phyloP scores from a whole-genome alignment of 306 rosid species.

The Glycyrrhiza uralensis region DNA sequence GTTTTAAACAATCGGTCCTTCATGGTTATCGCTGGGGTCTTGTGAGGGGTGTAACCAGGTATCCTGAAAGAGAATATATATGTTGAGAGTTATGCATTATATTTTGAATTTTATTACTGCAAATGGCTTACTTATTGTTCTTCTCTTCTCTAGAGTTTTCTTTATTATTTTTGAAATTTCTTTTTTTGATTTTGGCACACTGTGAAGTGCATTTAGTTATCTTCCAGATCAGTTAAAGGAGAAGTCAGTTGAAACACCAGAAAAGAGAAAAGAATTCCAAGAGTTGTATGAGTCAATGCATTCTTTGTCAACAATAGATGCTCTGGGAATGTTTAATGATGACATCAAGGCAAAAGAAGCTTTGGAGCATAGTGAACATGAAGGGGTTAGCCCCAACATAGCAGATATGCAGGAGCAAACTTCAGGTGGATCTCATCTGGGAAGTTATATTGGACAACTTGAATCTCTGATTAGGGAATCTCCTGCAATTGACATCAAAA shows the following conservation, averaged over 20 bases:
- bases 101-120: not conserved
- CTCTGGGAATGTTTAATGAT: conserved; percentile 50
- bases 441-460: conserved; percentile 42
- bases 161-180: not conserved
- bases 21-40: conserved; percentile 65
- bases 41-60: conserved; percentile 84
- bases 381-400: conserved; percentile 23
- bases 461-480: conserved; percentile 40
- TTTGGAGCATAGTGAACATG: conserved; percentile 23
- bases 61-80: not conserved
- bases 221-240: conserved; percentile 64
- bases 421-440: conserved; percentile 26
- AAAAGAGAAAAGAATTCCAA: conserved; percentile 48
- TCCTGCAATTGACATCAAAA: conserved; percentile 38
- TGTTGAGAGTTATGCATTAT: not conserved
- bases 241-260: conserved; percentile 44
- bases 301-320: conserved; percentile 59
- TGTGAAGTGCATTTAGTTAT: conserved; percentile 57
- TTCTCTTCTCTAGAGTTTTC: not conserved
- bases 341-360: conserved; percentile 36
- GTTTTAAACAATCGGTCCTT: conserved; percentile 64
- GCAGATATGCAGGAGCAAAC: conserved; percentile 32
- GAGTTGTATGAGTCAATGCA: conserved; percentile 54
- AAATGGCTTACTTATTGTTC: not conserved
- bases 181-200: conserved; percentile 16